phyloP scores from a whole-genome alignment of 1,284 basidiomycete species.

The Chiua sp. region DNA sequence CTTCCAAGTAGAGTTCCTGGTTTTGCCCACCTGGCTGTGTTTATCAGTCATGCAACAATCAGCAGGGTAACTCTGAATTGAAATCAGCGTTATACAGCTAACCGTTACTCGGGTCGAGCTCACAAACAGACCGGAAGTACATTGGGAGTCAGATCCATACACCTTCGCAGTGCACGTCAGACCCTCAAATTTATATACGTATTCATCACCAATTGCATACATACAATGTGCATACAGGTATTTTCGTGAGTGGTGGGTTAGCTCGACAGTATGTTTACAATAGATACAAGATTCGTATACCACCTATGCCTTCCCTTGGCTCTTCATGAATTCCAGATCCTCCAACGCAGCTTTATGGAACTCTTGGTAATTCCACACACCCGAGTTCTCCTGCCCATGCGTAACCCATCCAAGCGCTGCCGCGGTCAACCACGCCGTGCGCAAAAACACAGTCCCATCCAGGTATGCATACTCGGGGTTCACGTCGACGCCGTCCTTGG shows the following conservation, averaged over 20 bases:
- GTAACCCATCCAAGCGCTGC: conserved; percentile 56
- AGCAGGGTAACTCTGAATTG: too few species aligned
- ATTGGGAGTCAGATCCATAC: too few species aligned
- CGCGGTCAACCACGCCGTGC: conserved; percentile 55
- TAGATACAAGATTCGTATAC: background rate
- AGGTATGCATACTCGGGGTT: conserved; percentile 45
- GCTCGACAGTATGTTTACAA: background rate
- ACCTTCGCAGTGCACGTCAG: too few species aligned
- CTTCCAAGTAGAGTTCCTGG: too few species aligned
- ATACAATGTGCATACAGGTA: background rate
- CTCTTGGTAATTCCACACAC: conserved; percentile 35
- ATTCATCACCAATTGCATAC: too few species aligned
- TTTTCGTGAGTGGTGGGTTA: background rate
- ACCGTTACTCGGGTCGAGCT: too few species aligned
- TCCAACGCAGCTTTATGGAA: conserved; percentile 35
- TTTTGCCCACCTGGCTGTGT: too few species aligned
- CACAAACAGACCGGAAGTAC: too few species aligned
- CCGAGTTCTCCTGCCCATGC: conserved; percentile 46
- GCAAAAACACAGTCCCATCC: conserved; percentile 65
- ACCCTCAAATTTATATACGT: too few species aligned
- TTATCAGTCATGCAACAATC: too few species aligned
- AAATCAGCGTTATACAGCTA: too few species aligned
- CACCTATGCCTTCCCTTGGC: conserved; percentile 19
- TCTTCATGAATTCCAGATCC: conserved; percentile 27
- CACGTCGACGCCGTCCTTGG: conserved; percentile 28